Base-by-base conservation (phyloP, 1,139 yeast genomes). In the Kodamaea alishanica region DNA sequence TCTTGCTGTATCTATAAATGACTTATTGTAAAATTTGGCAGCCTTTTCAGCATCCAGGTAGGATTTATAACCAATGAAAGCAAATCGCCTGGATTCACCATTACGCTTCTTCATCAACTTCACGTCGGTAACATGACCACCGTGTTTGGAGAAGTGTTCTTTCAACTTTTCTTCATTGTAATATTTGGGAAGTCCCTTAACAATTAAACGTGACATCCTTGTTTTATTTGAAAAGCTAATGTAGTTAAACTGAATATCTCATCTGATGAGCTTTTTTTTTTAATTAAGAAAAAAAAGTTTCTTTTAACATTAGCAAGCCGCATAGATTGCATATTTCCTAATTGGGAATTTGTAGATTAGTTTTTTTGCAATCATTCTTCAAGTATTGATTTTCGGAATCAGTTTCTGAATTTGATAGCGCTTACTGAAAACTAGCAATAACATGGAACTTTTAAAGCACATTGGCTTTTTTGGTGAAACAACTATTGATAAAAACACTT, bases 11-110 rank as follows among this genome's bases (percentile, higher is more conserved):
- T 88, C 95, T 41, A 92, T 79, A 55, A 81, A 92, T 1, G 95
- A 77, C 10, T 77, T 74, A 62, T 94, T 70, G 61, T 85, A 92
- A 60, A 76, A 88, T 35, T 67, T 70, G 6, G 83, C 92, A 0
- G 97, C 96, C 35, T 71, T 75, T 38, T 73, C 77, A 0, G 98
- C 98, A 55, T 87, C 96, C 5, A 65, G 73, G 23, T 66, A 71
- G 10, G 79, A 71, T 53, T 79, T 83, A 61, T 76, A 92, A 0
- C 99, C 99, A 42, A 94, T 70, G 54, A 92, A 92, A 9, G 96
- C 97, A 70, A 94, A 94, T 49, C 95, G 72, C 61, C 99, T 78
- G 9, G 96, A 85, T 54, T 84, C 85, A 26, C 98, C 98, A 50
- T 78, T 79, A 50, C 83, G 74, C 47, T 83, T 84, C 51, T 77